Evolutionary conservation across 768 basidiomycete genomes (phyloP).

Genomic region (Leccinum uliginosum): DNA sequence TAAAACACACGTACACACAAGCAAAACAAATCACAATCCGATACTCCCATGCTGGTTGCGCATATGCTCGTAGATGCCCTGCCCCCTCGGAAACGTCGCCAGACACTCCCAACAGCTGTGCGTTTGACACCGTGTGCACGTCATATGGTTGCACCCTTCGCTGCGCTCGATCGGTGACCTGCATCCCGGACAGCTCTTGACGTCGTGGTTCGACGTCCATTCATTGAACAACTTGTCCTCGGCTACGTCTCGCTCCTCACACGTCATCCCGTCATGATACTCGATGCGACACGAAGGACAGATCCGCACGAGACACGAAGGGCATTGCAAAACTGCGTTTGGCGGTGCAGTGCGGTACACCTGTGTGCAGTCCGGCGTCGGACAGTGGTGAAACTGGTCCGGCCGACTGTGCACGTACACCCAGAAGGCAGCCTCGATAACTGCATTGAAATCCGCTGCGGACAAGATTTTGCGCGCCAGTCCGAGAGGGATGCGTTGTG

Average conservation of each 20-base stretch:
- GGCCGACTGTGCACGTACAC: conserved; percentile 55
- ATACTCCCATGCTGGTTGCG: conserved; percentile 60
- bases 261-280: conserved; percentile 65
- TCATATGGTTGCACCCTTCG: conserved; percentile 82
- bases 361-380: conserved; percentile 73
- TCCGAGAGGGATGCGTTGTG: conserved; percentile 49
- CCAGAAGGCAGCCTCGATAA: conserved; percentile 59
- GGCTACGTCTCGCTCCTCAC: conserved; percentile 49
- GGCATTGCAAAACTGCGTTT: conserved; percentile 59
- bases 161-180: conserved; percentile 64
- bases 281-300: conserved; percentile 59
- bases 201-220: conserved; percentile 61
- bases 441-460: conserved; percentile 46
- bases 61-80: conserved; percentile 82
- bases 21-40: conserved; percentile 31
- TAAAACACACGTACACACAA: not conserved
- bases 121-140: conserved; percentile 67
- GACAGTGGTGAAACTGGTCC: conserved; percentile 67
- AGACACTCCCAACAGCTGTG: conserved; percentile 83
- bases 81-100: conserved; percentile 60
- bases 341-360: conserved; percentile 57
- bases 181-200: conserved; percentile 74
- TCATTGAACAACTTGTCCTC: conserved; percentile 55
- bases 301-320: conserved; percentile 65
- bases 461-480: conserved; percentile 49